Conservation (phyloP, 192 early-diverging fungal species). For the Coemansia sp. region DNA sequence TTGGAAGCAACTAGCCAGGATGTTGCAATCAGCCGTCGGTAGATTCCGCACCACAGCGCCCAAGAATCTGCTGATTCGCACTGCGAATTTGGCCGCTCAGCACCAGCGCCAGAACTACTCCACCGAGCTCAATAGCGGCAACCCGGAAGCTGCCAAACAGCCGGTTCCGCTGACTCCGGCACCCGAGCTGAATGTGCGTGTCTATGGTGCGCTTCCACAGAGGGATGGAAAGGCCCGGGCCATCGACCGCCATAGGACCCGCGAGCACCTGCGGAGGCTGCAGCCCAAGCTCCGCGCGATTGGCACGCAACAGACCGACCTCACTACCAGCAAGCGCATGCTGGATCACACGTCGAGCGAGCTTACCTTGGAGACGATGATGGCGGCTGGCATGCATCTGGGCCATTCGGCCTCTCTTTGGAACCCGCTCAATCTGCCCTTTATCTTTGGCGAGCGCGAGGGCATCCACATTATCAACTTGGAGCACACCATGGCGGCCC, state of each 20-base stretch:
- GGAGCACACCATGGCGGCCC: conserved; percentile 80
- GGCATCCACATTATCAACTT: conserved; percentile 93
- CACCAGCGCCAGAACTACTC: neutral
- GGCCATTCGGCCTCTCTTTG: conserved; percentile 75
- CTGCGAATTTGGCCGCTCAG: neutral
- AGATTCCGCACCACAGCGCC: too few relatives aligned
- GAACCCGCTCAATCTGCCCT: conserved; percentile 80
- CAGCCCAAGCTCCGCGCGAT: conserved; percentile 8
- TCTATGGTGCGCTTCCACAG: neutral
- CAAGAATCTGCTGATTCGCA: too few relatives aligned
- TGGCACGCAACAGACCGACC: conserved; percentile 12
- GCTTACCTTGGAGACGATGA: conserved; percentile 61
- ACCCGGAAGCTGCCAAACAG: too few relatives aligned
- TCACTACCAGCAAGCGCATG: neutral
- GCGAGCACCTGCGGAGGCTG: conserved; percentile 11
- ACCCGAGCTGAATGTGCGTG: neutral
- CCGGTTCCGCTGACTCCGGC: too few relatives aligned
- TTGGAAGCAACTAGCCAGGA: too few relatives aligned
- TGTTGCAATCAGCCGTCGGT: too few relatives aligned
- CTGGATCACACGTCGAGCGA: conserved; percentile 21
- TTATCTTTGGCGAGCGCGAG: conserved; percentile 83
- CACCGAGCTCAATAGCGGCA: too few relatives aligned
- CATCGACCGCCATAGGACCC: conserved; percentile 7
- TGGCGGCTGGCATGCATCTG: conserved; percentile 85
- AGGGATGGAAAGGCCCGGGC: conserved; percentile 1